Conservation (phyloP, 2,329 filamentous ascomycete genomes). For the Zasmidium angulare region DNA sequence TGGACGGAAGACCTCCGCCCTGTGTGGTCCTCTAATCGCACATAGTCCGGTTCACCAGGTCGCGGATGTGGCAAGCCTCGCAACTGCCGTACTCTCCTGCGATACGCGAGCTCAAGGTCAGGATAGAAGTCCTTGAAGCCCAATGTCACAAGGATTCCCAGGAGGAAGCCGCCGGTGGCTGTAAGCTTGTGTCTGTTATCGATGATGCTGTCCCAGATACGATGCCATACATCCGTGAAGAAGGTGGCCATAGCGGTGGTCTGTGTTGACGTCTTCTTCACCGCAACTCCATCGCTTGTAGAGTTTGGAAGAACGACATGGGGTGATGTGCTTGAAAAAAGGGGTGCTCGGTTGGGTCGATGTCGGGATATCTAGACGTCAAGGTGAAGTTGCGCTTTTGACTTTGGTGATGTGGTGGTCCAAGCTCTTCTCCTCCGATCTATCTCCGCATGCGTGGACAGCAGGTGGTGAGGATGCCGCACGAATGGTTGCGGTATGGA, state of each 20-base stretch:
- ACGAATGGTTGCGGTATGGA: constrained; percentile 61
- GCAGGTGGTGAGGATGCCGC: neutral
- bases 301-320: neutral
- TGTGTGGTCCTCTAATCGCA: constrained; percentile 34
- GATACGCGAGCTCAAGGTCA: constrained; percentile 67
- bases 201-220: constrained; percentile 31
- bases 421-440: constrained; percentile 11
- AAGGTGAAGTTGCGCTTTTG: neutral
- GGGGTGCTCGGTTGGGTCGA: neutral
- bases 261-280: neutral
- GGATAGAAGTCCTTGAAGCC: constrained; percentile 79
- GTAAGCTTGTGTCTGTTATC: constrained; percentile 37
- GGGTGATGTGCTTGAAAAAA: neutral
- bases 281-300: neutral
- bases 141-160: constrained; percentile 72
- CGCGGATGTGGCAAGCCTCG: constrained; percentile 25
- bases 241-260: constrained; percentile 16
- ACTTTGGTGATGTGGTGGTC: neutral
- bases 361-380: neutral
- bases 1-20: constrained; percentile 9
- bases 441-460: constrained; percentile 7
- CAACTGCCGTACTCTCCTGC: constrained; percentile 39
- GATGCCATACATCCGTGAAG: constrained; percentile 26
- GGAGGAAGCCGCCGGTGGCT: constrained; percentile 57
- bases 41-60: constrained; percentile 30